Evolutionary conservation across 2,329 filamentous ascomycete species (phyloP).

Genomic region (Apiospora kogelbergensis): DNA sequence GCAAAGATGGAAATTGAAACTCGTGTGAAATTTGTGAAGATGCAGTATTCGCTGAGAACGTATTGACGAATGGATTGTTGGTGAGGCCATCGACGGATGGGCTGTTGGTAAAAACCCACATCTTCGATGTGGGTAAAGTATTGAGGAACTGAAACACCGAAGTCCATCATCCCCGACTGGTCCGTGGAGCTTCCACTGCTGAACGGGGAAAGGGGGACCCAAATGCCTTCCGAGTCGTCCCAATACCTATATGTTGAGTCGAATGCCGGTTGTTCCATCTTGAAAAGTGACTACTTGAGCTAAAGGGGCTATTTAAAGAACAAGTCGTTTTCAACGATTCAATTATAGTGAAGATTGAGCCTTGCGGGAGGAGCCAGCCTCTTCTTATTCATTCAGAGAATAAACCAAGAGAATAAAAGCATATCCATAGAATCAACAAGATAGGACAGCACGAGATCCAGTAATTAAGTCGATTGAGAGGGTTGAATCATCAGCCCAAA

Average conservation of each 20-base stretch:
- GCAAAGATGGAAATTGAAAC: no score
- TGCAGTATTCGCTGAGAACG: not conserved
- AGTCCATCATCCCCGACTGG: not conserved
- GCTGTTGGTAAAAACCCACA: not conserved
- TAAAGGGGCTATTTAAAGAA: not conserved
- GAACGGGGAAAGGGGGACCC: not conserved
- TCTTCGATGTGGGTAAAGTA: not conserved
- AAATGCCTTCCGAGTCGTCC: not conserved
- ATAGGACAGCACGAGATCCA: no score
- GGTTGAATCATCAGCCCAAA: no score
- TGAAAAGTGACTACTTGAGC: not conserved
- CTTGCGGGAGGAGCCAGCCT: not conserved
- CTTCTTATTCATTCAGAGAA: no score
- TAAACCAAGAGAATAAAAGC: no score
- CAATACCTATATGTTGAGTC: not conserved
- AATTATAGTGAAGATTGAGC: no score
- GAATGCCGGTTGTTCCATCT: not conserved
- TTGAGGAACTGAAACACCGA: not conserved
- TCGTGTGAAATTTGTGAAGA: no score
- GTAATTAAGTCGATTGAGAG: no score
- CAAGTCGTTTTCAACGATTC: no score
- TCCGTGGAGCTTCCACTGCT: not conserved
- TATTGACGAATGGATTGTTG: not conserved
- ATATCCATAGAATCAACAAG: no score
- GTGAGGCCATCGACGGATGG: no score